Percentiles rank a stretch among this genome's conserved stretches.
Evolutionary conservation across 2,329 filamentous ascomycete species (phyloP).

Genomic region (Scedosporium boydii): DNA sequence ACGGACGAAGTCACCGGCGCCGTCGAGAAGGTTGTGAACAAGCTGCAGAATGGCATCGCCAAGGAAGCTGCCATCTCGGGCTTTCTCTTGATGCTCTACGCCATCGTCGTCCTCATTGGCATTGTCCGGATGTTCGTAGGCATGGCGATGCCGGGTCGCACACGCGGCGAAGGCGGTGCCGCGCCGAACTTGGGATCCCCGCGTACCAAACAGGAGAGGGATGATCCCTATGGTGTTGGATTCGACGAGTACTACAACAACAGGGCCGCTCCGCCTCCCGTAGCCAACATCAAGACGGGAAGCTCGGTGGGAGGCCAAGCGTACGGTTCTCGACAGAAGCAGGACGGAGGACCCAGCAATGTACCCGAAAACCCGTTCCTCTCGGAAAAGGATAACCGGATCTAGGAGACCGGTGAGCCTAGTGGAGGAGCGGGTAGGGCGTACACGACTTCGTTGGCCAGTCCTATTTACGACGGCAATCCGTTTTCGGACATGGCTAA

Average conservation of each 20-base stretch:
- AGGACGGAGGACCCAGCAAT: conserved; percentile 2
- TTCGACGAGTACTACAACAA: background rate
- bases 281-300: background rate
- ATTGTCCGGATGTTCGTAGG: conserved; percentile 55
- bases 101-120: conserved; percentile 68
- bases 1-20: conserved; percentile 75
- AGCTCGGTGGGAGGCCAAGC: background rate
- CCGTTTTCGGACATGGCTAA: conserved; percentile 5
- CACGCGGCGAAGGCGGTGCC: conserved; percentile 27
- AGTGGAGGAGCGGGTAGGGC: background rate
- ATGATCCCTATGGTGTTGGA: background rate
- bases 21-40: conserved; percentile 58
- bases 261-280: background rate
- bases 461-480: conserved; percentile 7
- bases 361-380: background rate
- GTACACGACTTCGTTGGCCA: conserved; percentile 9
- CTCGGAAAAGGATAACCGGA: background rate
- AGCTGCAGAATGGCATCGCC: conserved; percentile 58
- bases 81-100: conserved; percentile 64
- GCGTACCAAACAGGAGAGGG: background rate
- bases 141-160: conserved; percentile 50
- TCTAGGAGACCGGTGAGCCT: background rate
- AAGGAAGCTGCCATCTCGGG: conserved; percentile 74
- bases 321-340: too few relatives aligned
- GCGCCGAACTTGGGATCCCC: background rate